A percentile compares a stretch with the other conserved stretches of the same genome.
Conservation (phyloP, 306 rosid species). For the Fragaria nilgerrensis region DNA sequence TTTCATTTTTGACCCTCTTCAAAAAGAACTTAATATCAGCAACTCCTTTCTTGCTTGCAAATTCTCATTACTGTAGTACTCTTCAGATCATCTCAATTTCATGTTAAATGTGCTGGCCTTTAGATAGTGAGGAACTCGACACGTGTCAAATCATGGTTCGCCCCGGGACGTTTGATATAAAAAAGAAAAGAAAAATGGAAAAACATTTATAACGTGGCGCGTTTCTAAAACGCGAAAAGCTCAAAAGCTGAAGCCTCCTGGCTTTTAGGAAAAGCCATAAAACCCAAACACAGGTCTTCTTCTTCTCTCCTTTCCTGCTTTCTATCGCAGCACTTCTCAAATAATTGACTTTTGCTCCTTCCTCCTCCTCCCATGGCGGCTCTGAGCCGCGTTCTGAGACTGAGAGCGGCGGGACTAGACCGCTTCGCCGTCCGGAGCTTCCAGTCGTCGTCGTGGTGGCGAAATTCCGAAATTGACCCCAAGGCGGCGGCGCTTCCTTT, state of each 20-base stretch:
- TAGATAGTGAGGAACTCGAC: no score
- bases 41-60: background rate
- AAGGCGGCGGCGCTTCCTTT: slow-evolving; percentile 21
- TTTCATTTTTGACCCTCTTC: slow-evolving; percentile 3
- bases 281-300: no score
- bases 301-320: background rate
- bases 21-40: background rate
- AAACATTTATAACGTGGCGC: no score
- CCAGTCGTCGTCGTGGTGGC: slow-evolving; percentile 20
- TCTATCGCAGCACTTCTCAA: background rate
- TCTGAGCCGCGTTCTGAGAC: slow-evolving; percentile 22
- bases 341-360: background rate
- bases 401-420: background rate
- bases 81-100: background rate
- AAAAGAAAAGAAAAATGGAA: no score
- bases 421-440: slow-evolving; percentile 18
- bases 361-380: slow-evolving; percentile 25
- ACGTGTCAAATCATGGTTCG: background rate
- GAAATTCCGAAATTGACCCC: slow-evolving; percentile 30
- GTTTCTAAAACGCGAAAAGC: no score
- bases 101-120: background rate
- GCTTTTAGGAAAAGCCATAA: no score
- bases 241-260: no score
- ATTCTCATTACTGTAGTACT: background rate
- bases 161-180: no score